Evolutionary conservation across 257 asterid species (phyloP).

Genomic region (Voacanga thouarsii): DNA sequence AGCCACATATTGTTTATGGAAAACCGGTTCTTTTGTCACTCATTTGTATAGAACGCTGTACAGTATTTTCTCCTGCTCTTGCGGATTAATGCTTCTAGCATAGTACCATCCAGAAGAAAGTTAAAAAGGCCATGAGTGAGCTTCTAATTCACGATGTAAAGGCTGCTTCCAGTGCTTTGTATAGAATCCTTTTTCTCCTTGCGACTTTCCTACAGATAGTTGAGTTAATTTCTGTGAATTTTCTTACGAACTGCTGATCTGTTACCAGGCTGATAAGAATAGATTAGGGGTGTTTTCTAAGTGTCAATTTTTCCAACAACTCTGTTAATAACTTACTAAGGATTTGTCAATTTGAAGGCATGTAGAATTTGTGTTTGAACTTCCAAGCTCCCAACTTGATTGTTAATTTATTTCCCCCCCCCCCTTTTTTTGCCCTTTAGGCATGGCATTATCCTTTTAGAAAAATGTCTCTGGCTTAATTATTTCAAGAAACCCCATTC

Average conservation of each 20-base stretch:
- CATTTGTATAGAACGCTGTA: constrained; percentile 29
- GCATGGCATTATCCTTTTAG: too few species aligned
- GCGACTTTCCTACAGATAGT: neutral
- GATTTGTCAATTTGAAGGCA: neutral
- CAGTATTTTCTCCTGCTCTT: neutral
- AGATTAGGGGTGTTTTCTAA: neutral
- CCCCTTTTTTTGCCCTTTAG: too few species aligned
- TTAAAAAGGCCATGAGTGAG: neutral
- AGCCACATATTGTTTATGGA: neutral
- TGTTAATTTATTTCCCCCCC: neutral
- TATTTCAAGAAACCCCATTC: too few species aligned
- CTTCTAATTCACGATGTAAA: neutral
- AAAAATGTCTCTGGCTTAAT: too few species aligned
- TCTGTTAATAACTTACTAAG: constrained; percentile 1
- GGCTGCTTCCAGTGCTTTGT: constrained; percentile 8
- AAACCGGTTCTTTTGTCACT: neutral
- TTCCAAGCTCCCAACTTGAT: too few species aligned
- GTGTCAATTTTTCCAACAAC: neutral
- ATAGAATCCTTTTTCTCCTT: neutral
- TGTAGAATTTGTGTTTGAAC: neutral
- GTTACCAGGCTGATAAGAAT: neutral
- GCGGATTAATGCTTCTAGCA: neutral
- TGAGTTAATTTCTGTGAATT: neutral
- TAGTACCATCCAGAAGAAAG: constrained; percentile 2
- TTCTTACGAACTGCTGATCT: neutral